Evolutionary conservation across 164 flowering plant genomes (phyloP).

Genomic region (Cinnamomum micranthum): DNA sequence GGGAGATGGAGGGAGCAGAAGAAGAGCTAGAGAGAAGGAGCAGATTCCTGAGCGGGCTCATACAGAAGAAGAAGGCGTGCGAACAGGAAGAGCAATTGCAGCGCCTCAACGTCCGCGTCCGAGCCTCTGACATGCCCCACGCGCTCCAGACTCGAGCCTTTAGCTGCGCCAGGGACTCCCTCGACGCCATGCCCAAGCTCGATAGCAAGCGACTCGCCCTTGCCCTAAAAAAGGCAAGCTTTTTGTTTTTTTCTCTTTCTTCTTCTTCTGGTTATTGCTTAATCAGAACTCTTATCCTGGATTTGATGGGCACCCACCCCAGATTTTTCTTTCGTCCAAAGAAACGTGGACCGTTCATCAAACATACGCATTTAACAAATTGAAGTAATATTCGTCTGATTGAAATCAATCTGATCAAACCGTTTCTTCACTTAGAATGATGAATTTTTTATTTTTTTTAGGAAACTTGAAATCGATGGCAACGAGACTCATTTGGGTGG

Average conservation of each 20-base stretch:
- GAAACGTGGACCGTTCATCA: too few relatives aligned
- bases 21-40: constrained; percentile 84
- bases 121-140: constrained; percentile 85
- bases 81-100: constrained; percentile 48
- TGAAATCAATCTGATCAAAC: too few relatives aligned
- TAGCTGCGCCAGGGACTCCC: constrained; percentile 51
- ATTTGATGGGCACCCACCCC: too few relatives aligned
- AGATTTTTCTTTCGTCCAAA: too few relatives aligned
- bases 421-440: too few relatives aligned
- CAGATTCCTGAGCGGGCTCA: constrained; percentile 70
- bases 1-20: constrained; percentile 69
- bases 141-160: constrained; percentile 69
- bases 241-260: not conserved
- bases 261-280: not conserved
- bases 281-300: too few relatives aligned
- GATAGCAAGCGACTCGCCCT: constrained; percentile 92
- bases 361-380: too few relatives aligned
- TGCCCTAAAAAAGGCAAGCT: constrained; percentile 71
- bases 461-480: too few relatives aligned
- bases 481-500: too few relatives aligned
- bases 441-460: too few relatives aligned
- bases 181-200: constrained; percentile 74
- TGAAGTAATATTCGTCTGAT: too few relatives aligned
- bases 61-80: constrained; percentile 68
- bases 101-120: constrained; percentile 52